Conservation (phyloP, 1,284 basidiomycete genomes). For the Trichosporon coremiiforme region DNA sequence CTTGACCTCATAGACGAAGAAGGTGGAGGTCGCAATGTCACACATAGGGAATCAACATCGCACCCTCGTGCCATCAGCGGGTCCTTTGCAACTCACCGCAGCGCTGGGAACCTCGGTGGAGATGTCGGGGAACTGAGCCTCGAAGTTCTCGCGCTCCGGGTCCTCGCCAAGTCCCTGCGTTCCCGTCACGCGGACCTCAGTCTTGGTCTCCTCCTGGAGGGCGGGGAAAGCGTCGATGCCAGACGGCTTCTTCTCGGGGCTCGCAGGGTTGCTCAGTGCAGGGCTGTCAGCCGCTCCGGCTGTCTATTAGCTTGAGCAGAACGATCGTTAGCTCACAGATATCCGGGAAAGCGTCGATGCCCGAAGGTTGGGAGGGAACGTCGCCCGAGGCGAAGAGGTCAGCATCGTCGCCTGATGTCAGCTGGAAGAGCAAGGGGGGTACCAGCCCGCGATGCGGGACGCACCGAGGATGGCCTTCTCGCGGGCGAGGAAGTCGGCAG, state of each 20-base stretch:
- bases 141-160: conserved; percentile 85
- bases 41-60: conserved; percentile 16
- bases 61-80: not conserved
- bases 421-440: not conserved
- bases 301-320: not conserved
- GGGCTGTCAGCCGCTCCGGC: not conserved
- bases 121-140: conserved; percentile 87
- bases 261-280: not conserved
- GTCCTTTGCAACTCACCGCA: conserved; percentile 21
- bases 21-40: conserved; percentile 1
- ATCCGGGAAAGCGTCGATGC: conserved; percentile 49
- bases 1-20: no score
- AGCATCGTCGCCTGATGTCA: conserved; percentile 51
- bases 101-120: conserved; percentile 55
- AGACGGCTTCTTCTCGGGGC: conserved; percentile 21
- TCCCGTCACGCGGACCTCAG: conserved; percentile 75
- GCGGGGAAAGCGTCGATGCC: conserved; percentile 73
- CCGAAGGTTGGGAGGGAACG: conserved; percentile 46
- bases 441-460: conserved; percentile 16
- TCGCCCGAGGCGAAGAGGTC: conserved; percentile 52
- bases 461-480: conserved; percentile 55
- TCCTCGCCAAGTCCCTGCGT: conserved; percentile 52
- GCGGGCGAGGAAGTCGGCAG: conserved; percentile 56
- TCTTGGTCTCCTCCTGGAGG: conserved; percentile 46
- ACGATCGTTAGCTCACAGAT: conserved; percentile 32